Base-by-base conservation (phyloP, 148 eudicot species). In the Linanthus parryae region DNA sequence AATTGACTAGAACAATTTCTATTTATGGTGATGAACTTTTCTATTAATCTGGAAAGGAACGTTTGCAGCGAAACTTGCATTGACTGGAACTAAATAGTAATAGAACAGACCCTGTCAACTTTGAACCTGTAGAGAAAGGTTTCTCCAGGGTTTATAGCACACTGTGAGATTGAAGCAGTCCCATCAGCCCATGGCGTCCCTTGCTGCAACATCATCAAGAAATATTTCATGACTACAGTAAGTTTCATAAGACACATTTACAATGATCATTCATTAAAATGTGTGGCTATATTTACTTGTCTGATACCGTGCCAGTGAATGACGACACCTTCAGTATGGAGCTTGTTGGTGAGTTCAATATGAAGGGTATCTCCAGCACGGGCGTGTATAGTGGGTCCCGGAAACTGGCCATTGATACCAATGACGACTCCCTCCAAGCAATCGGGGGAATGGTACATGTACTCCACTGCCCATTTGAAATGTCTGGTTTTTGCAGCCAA, bases 111-210 rank as follows among this genome's bases (percentile, higher is more conserved):
- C 95, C 74, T 74, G 61, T 82, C 85, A 48, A 82, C 83, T 25
- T 45, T 52, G 55, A 82, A 85, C 41, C 73, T 58, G 52, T 85
- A 85, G 2, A 72, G 52, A 42, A 79, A 82, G 38, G 85, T 79
- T 62, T 85, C 81, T 2, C 89, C 95, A 21, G 95, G 85, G 33
- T 69, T 61, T 22, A 85, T 85, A 12, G 85, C 71, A 59, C 89
- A 85, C 28, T 85, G 89, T 24, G 89, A 85, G 39, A 85, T 82
- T 0, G 79, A 72, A 12, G 95, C 95, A 22, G 95, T 79, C n/a
- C 95, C 89, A 72, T 85, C 95, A 10, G 95, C 95, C 95, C 89
- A 85, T 46, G 95, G 95, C 14, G 95, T 81, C 13, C 78, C 89
- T 13, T 79, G 9, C 83, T 85, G 66, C 24, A 44, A n/a, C n/a